Evolutionary conservation across 2,329 filamentous ascomycete genomes (phyloP).

Genomic region (Cryphonectria parasitica): DNA sequence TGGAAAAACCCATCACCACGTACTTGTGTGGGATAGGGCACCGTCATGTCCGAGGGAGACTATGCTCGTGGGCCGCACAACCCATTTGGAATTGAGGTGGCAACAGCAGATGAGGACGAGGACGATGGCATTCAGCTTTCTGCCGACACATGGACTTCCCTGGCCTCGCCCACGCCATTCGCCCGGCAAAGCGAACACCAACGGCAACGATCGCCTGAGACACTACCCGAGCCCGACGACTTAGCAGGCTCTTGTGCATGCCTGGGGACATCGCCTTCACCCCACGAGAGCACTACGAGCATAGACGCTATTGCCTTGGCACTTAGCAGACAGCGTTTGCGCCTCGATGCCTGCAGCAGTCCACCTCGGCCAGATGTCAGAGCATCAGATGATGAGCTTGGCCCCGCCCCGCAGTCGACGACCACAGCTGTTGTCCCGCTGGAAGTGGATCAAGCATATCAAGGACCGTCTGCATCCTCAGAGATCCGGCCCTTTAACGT

Average conservation of each 20-base stretch:
- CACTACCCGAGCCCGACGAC: background rate
- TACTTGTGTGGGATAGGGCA: slow-evolving; percentile 21
- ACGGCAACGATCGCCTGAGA: background rate
- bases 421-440: slow-evolving; percentile 15
- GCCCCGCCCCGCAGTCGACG: slow-evolving; percentile 8
- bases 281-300: slow-evolving; percentile 11
- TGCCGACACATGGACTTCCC: background rate
- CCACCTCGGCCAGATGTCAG: slow-evolving; percentile 2
- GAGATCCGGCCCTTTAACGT: slow-evolving; percentile 7
- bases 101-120: slow-evolving; percentile 11
- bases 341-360: slow-evolving; percentile 14
- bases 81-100: slow-evolving; percentile 10
- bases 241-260: background rate
- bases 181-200: background rate
- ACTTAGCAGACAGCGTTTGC: slow-evolving; percentile 28
- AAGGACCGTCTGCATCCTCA: background rate
- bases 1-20: background rate
- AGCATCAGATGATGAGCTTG: slow-evolving; percentile 1
- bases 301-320: slow-evolving; percentile 23
- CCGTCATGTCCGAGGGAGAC: slow-evolving; percentile 28
- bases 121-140: slow-evolving; percentile 10
- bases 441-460: slow-evolving; percentile 3
- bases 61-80: slow-evolving; percentile 17
- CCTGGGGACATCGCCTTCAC: background rate
- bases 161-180: background rate